phyloP scores from a whole-genome alignment of 2,329 filamentous ascomycete species.

The Thermothelomyces thermophilus region DNA sequence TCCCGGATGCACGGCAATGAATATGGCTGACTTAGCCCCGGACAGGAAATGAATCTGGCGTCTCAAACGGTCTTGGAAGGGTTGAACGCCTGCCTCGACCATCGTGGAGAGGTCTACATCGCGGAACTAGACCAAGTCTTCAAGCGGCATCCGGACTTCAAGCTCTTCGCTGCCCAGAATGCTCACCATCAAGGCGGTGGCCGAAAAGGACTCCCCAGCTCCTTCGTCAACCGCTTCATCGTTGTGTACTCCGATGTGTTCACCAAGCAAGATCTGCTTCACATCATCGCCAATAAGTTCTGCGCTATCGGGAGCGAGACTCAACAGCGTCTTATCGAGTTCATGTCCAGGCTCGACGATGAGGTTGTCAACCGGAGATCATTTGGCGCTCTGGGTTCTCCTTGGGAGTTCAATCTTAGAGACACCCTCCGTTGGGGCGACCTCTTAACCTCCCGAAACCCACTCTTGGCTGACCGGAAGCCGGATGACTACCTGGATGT shows the following conservation, averaged over 20 bases:
- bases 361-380: conserved; percentile 55
- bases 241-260: conserved; percentile 96
- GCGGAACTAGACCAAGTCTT: conserved; percentile 94
- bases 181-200: conserved; percentile 96
- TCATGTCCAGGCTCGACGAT: conserved; percentile 73
- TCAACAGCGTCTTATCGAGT: conserved; percentile 63
- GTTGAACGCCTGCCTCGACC: conserved; percentile 91
- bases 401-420: conserved; percentile 94
- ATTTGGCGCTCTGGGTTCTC: conserved; percentile 61
- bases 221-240: conserved; percentile 96
- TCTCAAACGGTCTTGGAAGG: conserved; percentile 96
- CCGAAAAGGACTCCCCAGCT: conserved; percentile 86
- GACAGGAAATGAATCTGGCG: conserved; percentile 85
- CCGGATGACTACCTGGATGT: conserved; percentile 72
- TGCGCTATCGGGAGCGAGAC: conserved; percentile 53
- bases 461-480: conserved; percentile 53
- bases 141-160: conserved; percentile 78
- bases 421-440: conserved; percentile 86
- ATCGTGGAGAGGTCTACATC: conserved; percentile 91
- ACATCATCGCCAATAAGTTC: conserved; percentile 76
- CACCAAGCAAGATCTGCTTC: conserved; percentile 67
- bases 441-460: conserved; percentile 55
- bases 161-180: conserved; percentile 95
- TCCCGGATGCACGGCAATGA: not conserved
- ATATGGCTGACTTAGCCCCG: conserved; percentile 1